Evolutionary conservation across 768 basidiomycete genomes (phyloP), one percentile per base, ranked within the genome.

Genomic region (Boletus huronensis): DNA sequence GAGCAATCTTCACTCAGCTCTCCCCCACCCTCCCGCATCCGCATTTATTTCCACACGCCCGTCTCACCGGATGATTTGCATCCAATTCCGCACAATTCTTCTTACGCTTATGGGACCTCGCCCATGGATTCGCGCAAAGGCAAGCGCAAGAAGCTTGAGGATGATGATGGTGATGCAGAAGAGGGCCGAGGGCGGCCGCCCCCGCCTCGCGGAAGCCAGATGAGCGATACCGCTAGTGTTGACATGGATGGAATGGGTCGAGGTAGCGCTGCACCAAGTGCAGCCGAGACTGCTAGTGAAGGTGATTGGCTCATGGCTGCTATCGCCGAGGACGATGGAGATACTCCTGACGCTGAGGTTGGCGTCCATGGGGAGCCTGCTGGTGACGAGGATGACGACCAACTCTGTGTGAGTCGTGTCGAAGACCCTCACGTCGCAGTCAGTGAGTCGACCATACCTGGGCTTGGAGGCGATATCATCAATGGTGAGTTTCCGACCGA

Each of bases 1-100:
- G 64, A 69, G 55, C 64, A 70, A 58, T 63, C 65, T 35, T 61
- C 64, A 10, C 71, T 72, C 57, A 62, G 63, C 55, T 74, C 73
- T 69, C 81, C 64, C 70, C 85, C 72, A 73, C 87, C 88, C 34
- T 90, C 90, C 41, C 86, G 91, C 58, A 85, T 93, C 64, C 88
- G 90, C 64, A 90, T 93, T 53, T 93, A 93, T 76, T 93, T 93
- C 77, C 90, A 93, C 75, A 92, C 90, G 25, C 91, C 90, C 57
- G 88, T 88, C 58, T 83, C 87, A 59, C 80, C 85, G 65, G 89
- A 90, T 75, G 90, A 91, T 72, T 79, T 85, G 53, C 84, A 82
- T 67, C 85, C 85, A 23, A 84, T 89, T 68, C 83, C 85, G 55
- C 81, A 84, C 76, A 76, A 82, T 63, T 74, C 76, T 58, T 72